These are phyloP conservation scores for Rhodotorula paludigena DNA, from an alignment of 768 basidiomycete species.

Conservation along the genomic window DNA sequence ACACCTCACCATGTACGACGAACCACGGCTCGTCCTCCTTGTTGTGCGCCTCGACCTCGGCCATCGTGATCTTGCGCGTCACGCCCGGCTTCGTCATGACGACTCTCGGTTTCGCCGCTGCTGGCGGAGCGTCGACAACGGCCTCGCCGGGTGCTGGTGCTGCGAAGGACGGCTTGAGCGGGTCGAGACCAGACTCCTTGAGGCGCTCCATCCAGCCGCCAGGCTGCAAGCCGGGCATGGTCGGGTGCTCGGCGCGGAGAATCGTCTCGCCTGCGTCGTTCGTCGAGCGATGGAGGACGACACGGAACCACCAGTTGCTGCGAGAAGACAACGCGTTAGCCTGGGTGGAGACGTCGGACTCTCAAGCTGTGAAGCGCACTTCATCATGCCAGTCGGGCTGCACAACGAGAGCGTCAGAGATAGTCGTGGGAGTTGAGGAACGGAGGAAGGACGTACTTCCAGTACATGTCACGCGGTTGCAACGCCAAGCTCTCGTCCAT, in stretches of 20 bases:
- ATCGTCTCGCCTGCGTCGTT: conserved; percentile 42
- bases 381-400: conserved; percentile 63
- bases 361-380: conserved; percentile 46
- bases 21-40: conserved; percentile 71
- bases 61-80: conserved; percentile 51
- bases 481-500: conserved; percentile 57
- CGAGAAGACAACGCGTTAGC: neutral
- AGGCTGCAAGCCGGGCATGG: conserved; percentile 52
- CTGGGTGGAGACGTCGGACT: too few relatives aligned
- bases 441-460: conserved; percentile 25
- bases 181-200: conserved; percentile 53
- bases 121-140: conserved; percentile 1
- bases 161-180: conserved; percentile 51
- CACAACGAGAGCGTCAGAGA: conserved; percentile 17
- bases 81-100: conserved; percentile 54
- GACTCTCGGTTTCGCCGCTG: conserved; percentile 42
- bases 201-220: conserved; percentile 64
- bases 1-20: conserved; percentile 70
- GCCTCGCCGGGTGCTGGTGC: conserved; percentile 13
- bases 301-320: conserved; percentile 57
- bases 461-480: conserved; percentile 58
- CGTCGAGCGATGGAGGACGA: conserved; percentile 51
- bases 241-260: conserved; percentile 60
- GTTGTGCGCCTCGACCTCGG: conserved; percentile 50
- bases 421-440: conserved; percentile 40